Conservation (phyloP, 768 basidiomycete genomes). For the Boletales sp. region DNA sequence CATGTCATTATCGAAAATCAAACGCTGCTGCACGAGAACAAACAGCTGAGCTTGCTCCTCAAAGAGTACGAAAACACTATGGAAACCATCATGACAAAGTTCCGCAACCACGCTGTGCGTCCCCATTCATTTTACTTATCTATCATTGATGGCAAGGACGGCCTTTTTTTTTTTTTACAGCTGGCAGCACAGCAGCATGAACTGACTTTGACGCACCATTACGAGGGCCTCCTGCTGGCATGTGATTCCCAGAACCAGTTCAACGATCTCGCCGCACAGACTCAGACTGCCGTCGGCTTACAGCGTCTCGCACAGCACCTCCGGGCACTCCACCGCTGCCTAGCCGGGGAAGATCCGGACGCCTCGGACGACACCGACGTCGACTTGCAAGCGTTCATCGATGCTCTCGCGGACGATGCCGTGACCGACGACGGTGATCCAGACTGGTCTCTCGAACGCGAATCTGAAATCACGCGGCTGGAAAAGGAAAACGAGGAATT, state of each 20-base stretch:
- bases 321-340: constrained; percentile 65
- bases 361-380: constrained; percentile 32
- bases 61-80: constrained; percentile 95
- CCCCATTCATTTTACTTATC: background rate
- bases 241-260: constrained; percentile 57
- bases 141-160: constrained; percentile 8
- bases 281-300: constrained; percentile 61
- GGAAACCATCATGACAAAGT: constrained; percentile 96
- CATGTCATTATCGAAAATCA: constrained; percentile 94
- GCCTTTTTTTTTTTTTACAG: too few relatives aligned
- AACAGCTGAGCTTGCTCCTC: constrained; percentile 80
- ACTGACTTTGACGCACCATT: constrained; percentile 81
- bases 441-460: constrained; percentile 90
- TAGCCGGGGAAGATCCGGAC: constrained; percentile 57
- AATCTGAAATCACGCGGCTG: constrained; percentile 79
- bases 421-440: background rate
- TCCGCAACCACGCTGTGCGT: constrained; percentile 85
- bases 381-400: constrained; percentile 42
- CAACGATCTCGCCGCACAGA: constrained; percentile 53
- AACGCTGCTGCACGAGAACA: constrained; percentile 88
- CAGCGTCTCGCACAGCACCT: constrained; percentile 69
- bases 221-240: constrained; percentile 73
- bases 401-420: constrained; percentile 38
- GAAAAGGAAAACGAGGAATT: constrained; percentile 81
- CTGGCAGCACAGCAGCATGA: constrained; percentile 92